phyloP scores from a whole-genome alignment of 257 asterid genomes.

The Orobanche coerulescens region DNA sequence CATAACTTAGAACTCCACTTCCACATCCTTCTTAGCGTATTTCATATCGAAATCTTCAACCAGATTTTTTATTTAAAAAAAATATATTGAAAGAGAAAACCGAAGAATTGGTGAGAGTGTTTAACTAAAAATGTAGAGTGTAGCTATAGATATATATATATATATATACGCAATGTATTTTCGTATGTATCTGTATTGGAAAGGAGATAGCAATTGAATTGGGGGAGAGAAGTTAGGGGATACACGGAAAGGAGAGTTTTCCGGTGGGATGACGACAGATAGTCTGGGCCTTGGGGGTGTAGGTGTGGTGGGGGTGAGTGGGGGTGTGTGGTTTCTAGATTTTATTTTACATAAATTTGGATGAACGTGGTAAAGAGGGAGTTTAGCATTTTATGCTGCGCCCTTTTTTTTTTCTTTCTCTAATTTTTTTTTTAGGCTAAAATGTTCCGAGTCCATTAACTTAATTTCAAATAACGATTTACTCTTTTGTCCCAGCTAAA shows the following conservation, averaged over 20 bases:
- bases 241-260: conserved; percentile 28
- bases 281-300: background rate
- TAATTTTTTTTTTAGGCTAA: background rate
- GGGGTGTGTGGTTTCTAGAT: background rate
- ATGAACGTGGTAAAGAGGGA: conserved; percentile 22
- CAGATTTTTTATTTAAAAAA: background rate
- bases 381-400: conserved; percentile 21
- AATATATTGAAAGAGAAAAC: background rate
- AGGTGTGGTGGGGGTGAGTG: background rate
- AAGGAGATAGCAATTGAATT: conserved; percentile 25
- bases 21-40: conserved; percentile 5
- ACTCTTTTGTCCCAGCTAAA: no score
- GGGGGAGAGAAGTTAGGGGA: conserved; percentile 31
- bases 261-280: conserved; percentile 24
- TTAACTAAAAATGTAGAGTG: conserved; percentile 9
- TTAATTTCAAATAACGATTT: no score
- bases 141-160: conserved; percentile 14
- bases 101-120: background rate
- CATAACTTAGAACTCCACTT: conserved; percentile 10
- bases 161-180: background rate
- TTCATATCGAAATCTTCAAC: background rate
- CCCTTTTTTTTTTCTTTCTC: background rate
- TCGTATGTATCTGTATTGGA: conserved; percentile 1
- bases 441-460: no score
- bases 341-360: background rate